Conservation (phyloP, 179 eudicot species). For the Corrigiola litoralis region DNA sequence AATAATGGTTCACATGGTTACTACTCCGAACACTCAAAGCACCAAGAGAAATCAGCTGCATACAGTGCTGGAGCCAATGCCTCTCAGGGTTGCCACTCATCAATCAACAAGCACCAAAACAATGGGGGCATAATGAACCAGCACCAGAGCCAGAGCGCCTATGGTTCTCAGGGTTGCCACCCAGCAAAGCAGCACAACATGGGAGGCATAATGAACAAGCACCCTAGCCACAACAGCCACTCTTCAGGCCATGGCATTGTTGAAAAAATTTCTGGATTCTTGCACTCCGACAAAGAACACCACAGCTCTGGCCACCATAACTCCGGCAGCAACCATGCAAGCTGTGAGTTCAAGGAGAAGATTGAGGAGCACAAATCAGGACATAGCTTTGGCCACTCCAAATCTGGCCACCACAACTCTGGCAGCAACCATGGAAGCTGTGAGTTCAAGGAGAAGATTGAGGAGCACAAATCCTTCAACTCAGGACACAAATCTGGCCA, state of each 20-base stretch:
- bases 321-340: background rate
- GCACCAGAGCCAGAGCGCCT: slow-evolving; percentile 13
- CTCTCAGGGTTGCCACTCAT: background rate
- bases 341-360: background rate
- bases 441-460: slow-evolving; percentile 15
- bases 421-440: background rate
- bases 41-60: slow-evolving; percentile 8
- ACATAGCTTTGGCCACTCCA: background rate
- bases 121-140: background rate
- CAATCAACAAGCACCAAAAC: slow-evolving; percentile 8
- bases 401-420: background rate
- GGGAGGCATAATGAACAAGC: background rate
- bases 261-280: slow-evolving; percentile 9
- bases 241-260: slow-evolving; percentile 14
- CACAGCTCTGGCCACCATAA: background rate
- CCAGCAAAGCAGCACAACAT: slow-evolving; percentile 8
- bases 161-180: background rate
- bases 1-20: slow-evolving; percentile 12
- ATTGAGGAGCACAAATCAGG: no score
- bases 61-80: slow-evolving; percentile 4
- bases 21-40: slow-evolving; percentile 11
- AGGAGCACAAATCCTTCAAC: slow-evolving; percentile 17
- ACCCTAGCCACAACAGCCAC: slow-evolving; percentile 10
- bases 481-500: slow-evolving; percentile 1
- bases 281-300: background rate